A percentile compares a stretch with the other conserved stretches of the same genome.
Evolutionary conservation across 768 basidiomycete species (phyloP).

Genomic region (Paxillus ammoniavirescens): DNA sequence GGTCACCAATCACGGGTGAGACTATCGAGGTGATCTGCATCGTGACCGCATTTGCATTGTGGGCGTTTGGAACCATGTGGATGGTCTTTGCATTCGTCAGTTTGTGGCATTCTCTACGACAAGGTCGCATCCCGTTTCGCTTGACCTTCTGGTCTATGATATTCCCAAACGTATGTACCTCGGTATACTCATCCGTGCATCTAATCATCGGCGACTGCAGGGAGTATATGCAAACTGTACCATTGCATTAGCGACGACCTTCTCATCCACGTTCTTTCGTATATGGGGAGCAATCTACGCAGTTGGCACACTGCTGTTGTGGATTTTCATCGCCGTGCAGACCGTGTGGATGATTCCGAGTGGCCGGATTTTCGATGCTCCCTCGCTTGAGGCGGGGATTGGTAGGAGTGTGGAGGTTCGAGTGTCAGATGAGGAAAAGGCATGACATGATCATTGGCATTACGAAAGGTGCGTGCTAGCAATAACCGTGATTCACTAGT

Average conservation of each 20-base stretch:
- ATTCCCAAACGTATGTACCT: conserved; percentile 60
- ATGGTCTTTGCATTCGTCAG: conserved; percentile 54
- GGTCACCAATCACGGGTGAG: conserved; percentile 32
- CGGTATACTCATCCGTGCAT: not conserved
- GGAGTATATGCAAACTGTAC: conserved; percentile 71
- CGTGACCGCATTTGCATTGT: conserved; percentile 51
- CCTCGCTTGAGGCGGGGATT: conserved; percentile 36
- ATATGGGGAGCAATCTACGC: conserved; percentile 58
- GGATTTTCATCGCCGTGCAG: conserved; percentile 45
- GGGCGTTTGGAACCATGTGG: conserved; percentile 67
- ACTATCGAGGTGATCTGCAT: conserved; percentile 46
- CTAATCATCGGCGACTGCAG: conserved; percentile 23
- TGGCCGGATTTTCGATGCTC: conserved; percentile 43
- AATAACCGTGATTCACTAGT: not conserved
- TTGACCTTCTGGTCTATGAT: conserved; percentile 66
- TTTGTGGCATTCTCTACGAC: conserved; percentile 41
- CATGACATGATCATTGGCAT: not conserved
- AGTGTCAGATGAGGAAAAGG: conserved; percentile 1
- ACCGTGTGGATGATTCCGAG: conserved; percentile 37
- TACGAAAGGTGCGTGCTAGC: not conserved
- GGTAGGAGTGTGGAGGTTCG: conserved; percentile 7
- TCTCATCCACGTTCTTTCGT: conserved; percentile 56
- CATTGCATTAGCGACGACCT: conserved; percentile 45
- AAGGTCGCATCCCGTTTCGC: conserved; percentile 46
- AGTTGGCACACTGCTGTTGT: conserved; percentile 47